Conservation (phyloP, 108 stramenopile genomes). For the Ochromonas danica region DNA sequence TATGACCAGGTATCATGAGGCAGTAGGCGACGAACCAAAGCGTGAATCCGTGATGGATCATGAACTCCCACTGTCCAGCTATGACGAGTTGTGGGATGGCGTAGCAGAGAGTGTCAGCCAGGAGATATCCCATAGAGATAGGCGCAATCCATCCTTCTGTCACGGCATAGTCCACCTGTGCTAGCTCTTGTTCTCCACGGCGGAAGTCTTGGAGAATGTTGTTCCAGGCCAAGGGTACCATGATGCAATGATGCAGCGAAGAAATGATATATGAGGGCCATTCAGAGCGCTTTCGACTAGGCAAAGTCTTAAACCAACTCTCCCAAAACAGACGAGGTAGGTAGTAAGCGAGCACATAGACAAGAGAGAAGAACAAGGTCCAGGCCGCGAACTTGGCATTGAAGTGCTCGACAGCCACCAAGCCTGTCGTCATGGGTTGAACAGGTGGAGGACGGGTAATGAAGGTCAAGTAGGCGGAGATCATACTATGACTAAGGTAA, state of each 20-base stretch:
- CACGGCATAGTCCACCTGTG: neutral
- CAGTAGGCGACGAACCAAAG: neutral
- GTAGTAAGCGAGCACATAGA: neutral
- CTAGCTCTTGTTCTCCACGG: too few species aligned
- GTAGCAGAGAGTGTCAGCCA: neutral
- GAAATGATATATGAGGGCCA: neutral
- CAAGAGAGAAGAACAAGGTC: neutral
- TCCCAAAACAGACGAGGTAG: neutral
- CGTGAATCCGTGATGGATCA: neutral
- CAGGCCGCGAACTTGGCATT: too few species aligned
- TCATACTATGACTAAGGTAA: too few species aligned
- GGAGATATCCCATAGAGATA: neutral
- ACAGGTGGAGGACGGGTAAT: too few species aligned
- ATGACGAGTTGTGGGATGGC: neutral
- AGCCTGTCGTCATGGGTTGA: too few species aligned
- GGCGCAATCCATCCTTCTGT: neutral
- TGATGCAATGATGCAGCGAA: neutral
- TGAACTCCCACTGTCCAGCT: neutral
- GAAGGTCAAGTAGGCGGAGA: too few species aligned
- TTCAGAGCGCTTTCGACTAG: neutral
- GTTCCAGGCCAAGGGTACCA: neutral
- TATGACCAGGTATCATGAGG: neutral
- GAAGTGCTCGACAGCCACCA: too few species aligned
- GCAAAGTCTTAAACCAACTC: neutral
- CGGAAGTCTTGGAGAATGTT: neutral